Conservation (phyloP, 257 asterid species). For the Capsicum chinense region DNA sequence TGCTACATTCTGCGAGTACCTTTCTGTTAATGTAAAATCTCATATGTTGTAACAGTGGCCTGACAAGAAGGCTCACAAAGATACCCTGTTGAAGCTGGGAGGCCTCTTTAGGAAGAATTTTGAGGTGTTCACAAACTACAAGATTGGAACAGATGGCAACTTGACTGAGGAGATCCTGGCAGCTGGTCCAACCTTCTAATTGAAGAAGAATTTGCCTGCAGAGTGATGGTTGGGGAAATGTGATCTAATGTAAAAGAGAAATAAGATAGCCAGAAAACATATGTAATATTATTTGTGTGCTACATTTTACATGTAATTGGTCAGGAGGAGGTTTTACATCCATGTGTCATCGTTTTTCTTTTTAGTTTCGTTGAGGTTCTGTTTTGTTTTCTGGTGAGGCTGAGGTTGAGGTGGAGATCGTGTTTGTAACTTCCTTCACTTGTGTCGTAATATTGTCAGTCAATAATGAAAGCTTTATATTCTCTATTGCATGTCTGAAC, state of each 20-base stretch:
- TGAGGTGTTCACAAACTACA: conserved; percentile 67
- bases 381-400: conserved; percentile 23
- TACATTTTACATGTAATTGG: neutral
- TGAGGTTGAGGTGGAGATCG: neutral
- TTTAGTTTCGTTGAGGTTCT: neutral
- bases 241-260: neutral
- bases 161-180: conserved; percentile 77
- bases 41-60: conserved; percentile 61
- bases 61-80: conserved; percentile 67
- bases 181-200: conserved; percentile 79
- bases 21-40: conserved; percentile 12
- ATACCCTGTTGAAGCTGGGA: conserved; percentile 70
- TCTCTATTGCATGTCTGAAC: neutral
- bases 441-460: neutral
- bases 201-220: neutral
- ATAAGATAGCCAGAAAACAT: conserved; percentile 23
- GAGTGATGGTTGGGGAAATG: neutral
- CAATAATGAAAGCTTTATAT: conserved; percentile 11
- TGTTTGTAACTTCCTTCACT: conserved; percentile 14
- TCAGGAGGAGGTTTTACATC: neutral
- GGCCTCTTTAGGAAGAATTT: conserved; percentile 87
- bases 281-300: neutral
- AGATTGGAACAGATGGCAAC: conserved; percentile 68
- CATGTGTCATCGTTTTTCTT: neutral
- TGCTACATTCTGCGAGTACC: neutral